A percentile compares a stretch with the other conserved stretches of the same genome.
phyloP scores from a whole-genome alignment of 2,329 filamentous ascomycete genomes.

The Cadophora gregata region DNA sequence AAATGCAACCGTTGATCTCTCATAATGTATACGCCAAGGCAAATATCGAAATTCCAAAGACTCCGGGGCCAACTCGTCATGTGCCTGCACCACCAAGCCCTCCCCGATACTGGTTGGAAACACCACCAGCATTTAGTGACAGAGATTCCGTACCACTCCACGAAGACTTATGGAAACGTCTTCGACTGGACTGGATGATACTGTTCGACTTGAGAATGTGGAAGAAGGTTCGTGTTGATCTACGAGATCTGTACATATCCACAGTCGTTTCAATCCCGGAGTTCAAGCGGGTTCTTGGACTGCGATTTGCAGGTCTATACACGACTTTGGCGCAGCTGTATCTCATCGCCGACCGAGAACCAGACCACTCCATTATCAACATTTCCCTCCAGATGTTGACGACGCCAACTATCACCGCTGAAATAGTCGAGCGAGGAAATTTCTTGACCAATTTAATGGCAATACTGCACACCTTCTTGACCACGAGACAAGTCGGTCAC shows the following conservation, averaged over 20 bases:
- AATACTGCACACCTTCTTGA: constrained; percentile 96
- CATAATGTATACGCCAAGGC: constrained; percentile 66
- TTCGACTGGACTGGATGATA: constrained; percentile 92
- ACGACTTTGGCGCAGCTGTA: constrained; percentile 93
- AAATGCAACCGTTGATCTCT: constrained; percentile 63
- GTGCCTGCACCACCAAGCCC: constrained; percentile 61
- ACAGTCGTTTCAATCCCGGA: constrained; percentile 94
- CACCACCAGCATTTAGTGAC: constrained; percentile 71
- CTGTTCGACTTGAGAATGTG: constrained; percentile 94
- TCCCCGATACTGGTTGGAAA: constrained; percentile 85
- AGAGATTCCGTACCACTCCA: constrained; percentile 69
- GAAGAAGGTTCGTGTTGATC: constrained; percentile 91
- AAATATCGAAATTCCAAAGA: constrained; percentile 79
- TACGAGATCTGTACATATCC: constrained; percentile 93
- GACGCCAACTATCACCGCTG: constrained; percentile 93
- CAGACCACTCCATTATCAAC: constrained; percentile 98
- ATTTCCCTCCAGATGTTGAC: constrained; percentile 96
- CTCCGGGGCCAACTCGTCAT: constrained; percentile 64
- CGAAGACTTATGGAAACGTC: constrained; percentile 87
- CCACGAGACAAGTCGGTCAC: constrained; percentile 92
- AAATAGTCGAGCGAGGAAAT: constrained; percentile 93
- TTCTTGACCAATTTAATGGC: constrained; percentile 95
- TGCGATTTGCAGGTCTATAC: constrained; percentile 95
- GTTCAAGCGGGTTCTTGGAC: constrained; percentile 91
- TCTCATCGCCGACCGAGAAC: constrained; percentile 92